phyloP scores from a whole-genome alignment of 768 basidiomycete species.

The Mrakia frigida region DNA sequence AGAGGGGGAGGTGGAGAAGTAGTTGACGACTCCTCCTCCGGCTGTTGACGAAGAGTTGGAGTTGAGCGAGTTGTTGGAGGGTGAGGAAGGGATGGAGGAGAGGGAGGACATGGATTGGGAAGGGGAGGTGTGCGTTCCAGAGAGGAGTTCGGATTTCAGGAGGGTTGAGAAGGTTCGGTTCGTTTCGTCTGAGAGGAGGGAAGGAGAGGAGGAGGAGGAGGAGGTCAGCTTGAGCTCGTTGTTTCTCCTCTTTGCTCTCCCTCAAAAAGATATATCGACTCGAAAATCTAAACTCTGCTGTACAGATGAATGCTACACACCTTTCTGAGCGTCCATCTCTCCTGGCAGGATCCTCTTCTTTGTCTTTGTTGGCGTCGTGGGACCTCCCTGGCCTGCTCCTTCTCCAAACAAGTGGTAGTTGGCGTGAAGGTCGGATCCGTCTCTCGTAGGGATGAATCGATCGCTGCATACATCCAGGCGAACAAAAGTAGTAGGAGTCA shows the following conservation, averaged over 20 bases:
- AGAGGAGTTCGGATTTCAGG: slow-evolving; percentile 49
- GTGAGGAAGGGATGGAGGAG: slow-evolving; percentile 38
- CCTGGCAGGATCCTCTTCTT: slow-evolving; percentile 49
- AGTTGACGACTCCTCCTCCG: neutral
- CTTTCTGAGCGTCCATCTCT: slow-evolving; percentile 66
- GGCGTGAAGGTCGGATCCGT: slow-evolving; percentile 58
- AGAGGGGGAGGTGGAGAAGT: slow-evolving; percentile 31
- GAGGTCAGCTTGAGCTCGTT: neutral
- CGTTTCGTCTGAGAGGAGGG: slow-evolving; percentile 45
- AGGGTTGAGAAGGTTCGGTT: slow-evolving; percentile 48
- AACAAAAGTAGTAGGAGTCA: neutral
- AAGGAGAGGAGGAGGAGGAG: neutral
- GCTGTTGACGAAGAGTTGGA: too few species aligned
- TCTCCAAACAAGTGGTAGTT: slow-evolving; percentile 60
- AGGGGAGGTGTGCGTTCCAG: slow-evolving; percentile 16
- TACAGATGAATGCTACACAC: too few species aligned
- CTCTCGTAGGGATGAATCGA: slow-evolving; percentile 60
- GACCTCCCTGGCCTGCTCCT: slow-evolving; percentile 44
- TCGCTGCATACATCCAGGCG: neutral
- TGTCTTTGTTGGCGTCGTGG: slow-evolving; percentile 56
- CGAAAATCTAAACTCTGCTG: too few species aligned
- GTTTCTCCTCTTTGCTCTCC: neutral
- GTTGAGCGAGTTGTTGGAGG: slow-evolving; percentile 31
- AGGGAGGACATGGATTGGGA: slow-evolving; percentile 30
- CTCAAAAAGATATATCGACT: neutral